phyloP scores from a whole-genome alignment of 2,329 filamentous ascomycete genomes.

The Neopestalotiopsis clavispora region DNA sequence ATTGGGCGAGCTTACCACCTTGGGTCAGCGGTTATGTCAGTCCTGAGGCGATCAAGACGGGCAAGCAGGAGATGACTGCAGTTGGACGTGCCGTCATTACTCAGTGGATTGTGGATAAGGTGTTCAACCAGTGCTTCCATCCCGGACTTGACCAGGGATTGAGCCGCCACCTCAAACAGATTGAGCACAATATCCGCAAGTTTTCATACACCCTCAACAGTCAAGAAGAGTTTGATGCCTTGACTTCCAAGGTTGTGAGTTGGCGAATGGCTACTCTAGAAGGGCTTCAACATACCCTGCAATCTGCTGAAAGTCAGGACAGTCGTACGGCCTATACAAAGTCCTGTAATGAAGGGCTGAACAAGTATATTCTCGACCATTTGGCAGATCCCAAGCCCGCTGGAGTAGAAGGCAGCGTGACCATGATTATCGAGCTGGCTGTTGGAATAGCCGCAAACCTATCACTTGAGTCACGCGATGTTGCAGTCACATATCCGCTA shows the following conservation, averaged over 20 bases:
- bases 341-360: conserved; percentile 70
- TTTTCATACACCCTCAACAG: conserved; percentile 76
- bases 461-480: conserved; percentile 88
- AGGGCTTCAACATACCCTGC: conserved; percentile 76
- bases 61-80: conserved; percentile 97
- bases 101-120: conserved; percentile 86
- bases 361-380: conserved; percentile 72
- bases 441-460: conserved; percentile 85
- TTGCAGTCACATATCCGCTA: conserved; percentile 83
- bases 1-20: conserved; percentile 80
- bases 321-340: conserved; percentile 73
- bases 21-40: conserved; percentile 86
- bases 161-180: conserved; percentile 79
- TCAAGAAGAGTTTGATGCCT: conserved; percentile 86
- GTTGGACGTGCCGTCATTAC: conserved; percentile 89
- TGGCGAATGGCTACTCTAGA: conserved; percentile 95
- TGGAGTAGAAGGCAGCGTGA: conserved; percentile 85
- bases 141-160: conserved; percentile 79
- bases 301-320: conserved; percentile 66
- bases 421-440: conserved; percentile 92
- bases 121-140: conserved; percentile 93
- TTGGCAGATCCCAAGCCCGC: conserved; percentile 77
- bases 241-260: conserved; percentile 84
- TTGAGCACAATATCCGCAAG: conserved; percentile 85
- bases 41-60: conserved; percentile 81